phyloP scores from a whole-genome alignment of 2,329 filamentous ascomycete species.

The Cadophora luteo-olivacea region DNA sequence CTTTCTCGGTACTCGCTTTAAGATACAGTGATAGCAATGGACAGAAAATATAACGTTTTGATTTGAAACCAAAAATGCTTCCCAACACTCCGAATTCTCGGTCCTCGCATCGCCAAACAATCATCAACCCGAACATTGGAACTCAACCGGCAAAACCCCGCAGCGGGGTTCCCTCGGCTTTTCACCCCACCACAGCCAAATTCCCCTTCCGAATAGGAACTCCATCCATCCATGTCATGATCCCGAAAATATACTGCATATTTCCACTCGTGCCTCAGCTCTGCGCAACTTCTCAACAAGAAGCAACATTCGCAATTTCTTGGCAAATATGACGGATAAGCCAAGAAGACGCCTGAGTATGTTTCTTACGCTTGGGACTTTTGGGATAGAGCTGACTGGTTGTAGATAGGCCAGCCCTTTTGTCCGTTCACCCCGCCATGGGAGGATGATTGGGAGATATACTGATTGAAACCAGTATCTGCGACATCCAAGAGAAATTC shows the following conservation, averaged over 20 bases:
- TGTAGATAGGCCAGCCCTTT: constrained; percentile 34
- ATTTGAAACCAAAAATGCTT: not conserved
- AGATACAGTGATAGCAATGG: too few species aligned
- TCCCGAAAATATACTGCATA: not conserved
- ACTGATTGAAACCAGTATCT: constrained; percentile 65
- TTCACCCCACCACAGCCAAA: not conserved
- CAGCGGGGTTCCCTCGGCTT: constrained; percentile 12
- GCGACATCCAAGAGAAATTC: constrained; percentile 96
- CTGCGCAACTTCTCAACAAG: not conserved
- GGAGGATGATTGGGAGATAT: not conserved
- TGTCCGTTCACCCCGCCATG: constrained; percentile 29
- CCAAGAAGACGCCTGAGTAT: constrained; percentile 33
- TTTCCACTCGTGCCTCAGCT: not conserved
- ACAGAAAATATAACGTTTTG: not conserved
- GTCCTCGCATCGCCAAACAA: not conserved
- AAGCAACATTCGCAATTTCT: not conserved
- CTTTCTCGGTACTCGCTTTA: too few species aligned
- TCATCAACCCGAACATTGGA: not conserved
- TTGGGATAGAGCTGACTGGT: constrained; percentile 13
- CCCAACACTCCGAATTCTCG: not conserved
- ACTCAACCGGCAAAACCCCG: constrained; percentile 1
- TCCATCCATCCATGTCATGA: not conserved
- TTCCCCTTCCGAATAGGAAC: too few species aligned
- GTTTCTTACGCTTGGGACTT: not conserved
- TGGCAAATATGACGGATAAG: constrained; percentile 29